Conservation (phyloP, 495 filamentous ascomycete species). For the Aspergillus haitiensis region DNA sequence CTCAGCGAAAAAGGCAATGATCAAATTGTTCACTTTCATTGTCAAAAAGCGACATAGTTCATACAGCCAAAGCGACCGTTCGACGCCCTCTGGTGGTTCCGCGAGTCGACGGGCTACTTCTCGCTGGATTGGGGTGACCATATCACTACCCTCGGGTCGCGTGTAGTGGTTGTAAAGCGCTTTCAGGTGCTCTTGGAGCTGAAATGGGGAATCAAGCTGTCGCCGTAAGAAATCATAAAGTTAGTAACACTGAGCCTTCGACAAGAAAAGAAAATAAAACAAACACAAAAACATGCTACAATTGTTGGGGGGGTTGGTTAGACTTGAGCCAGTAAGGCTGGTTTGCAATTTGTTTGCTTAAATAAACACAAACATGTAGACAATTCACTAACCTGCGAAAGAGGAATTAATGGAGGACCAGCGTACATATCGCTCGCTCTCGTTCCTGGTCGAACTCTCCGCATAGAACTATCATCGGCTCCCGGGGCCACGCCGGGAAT, state of each 20-base stretch:
- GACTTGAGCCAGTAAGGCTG: conserved; percentile 4
- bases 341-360: conserved; percentile 22
- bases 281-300: too few species aligned
- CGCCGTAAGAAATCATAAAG: conserved; percentile 41
- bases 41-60: conserved; percentile 94
- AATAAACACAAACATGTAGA: neutral
- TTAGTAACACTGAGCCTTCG: conserved; percentile 25
- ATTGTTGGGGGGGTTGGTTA: neutral
- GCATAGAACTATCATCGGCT: conserved; percentile 63
- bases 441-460: conserved; percentile 90
- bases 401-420: conserved; percentile 82
- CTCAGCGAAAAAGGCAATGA: conserved; percentile 90
- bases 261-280: neutral
- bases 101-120: conserved; percentile 71
- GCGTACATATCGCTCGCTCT: conserved; percentile 86
- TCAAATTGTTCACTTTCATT: conserved; percentile 85
- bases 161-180: conserved; percentile 83
- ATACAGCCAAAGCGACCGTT: conserved; percentile 91
- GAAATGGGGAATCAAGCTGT: conserved; percentile 92
- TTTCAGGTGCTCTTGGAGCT: conserved; percentile 97
- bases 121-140: conserved; percentile 66
- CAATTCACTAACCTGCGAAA: conserved; percentile 64
- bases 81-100: conserved; percentile 73
- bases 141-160: conserved; percentile 56
- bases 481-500: conserved; percentile 48